These are phyloP conservation scores for Boletus bicolor DNA, from an alignment of 768 basidiomycete genomes.

Conservation along the genomic window DNA sequence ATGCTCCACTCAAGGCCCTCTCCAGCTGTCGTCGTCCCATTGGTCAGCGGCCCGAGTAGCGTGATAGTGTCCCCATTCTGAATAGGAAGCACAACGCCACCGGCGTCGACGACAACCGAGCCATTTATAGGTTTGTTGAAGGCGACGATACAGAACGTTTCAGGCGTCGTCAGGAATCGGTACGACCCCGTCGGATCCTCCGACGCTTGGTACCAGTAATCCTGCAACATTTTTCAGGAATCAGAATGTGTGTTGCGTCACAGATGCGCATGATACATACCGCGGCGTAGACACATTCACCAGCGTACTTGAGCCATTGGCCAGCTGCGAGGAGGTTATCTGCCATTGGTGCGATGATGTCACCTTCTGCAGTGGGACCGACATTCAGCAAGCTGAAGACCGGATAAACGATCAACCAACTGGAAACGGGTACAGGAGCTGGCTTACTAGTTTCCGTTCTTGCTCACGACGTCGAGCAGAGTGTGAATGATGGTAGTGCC, in stretches of 20 bases:
- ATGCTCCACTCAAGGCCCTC: constrained; percentile 31
- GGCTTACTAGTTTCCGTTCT: constrained; percentile 59
- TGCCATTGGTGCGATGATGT: constrained; percentile 47
- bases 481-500: constrained; percentile 47
- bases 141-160: constrained; percentile 49
- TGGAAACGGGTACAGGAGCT: background rate
- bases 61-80: constrained; percentile 40
- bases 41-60: constrained; percentile 34
- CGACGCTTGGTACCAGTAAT: constrained; percentile 47
- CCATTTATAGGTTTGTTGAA: constrained; percentile 37
- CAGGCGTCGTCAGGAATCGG: constrained; percentile 49
- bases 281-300: constrained; percentile 52
- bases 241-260: background rate
- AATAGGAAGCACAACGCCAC: constrained; percentile 41
- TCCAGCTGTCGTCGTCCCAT: background rate
- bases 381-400: constrained; percentile 45
- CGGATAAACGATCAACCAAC: background rate
- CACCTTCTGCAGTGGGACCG: constrained; percentile 54
- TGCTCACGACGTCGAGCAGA: constrained; percentile 55
- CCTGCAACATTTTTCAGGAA: constrained; percentile 23
- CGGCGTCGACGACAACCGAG: constrained; percentile 32
- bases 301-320: constrained; percentile 47
- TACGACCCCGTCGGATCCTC: constrained; percentile 35
- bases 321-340: constrained; percentile 50
- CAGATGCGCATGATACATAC: constrained; percentile 28